Evolutionary conservation across 805 yeast genomes (phyloP).

Genomic region (Kodamaea kaohsiungensis): DNA sequence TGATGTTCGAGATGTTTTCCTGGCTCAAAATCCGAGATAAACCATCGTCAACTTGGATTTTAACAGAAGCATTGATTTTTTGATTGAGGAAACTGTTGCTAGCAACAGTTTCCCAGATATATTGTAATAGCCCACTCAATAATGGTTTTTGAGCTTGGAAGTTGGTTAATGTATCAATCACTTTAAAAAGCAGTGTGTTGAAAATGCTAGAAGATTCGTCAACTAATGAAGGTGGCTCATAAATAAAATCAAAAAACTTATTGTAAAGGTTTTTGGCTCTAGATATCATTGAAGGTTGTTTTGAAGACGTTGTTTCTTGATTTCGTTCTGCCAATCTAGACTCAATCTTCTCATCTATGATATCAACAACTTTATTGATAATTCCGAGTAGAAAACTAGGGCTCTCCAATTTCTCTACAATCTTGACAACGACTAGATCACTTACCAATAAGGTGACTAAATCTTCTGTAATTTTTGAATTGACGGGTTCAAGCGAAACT

Average conservation of each 20-base stretch:
- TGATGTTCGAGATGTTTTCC: constrained; percentile 14
- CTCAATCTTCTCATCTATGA: constrained; percentile 8
- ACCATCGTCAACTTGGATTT: background rate
- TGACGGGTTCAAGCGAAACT: constrained; percentile 18
- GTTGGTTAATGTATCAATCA: constrained; percentile 19
- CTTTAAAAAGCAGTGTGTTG: constrained; percentile 19
- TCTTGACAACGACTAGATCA: constrained; percentile 29
- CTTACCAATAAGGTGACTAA: constrained; percentile 26
- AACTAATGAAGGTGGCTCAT: background rate
- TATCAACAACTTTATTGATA: constrained; percentile 9
- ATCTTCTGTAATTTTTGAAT: constrained; percentile 26
- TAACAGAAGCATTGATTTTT: constrained; percentile 11
- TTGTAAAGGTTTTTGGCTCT: background rate
- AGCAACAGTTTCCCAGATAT: constrained; percentile 1
- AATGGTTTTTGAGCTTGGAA: constrained; percentile 21
- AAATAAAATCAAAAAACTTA: background rate
- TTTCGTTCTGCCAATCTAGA: background rate
- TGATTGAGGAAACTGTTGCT: constrained; percentile 2
- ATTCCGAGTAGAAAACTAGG: constrained; percentile 27
- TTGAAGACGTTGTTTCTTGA: background rate
- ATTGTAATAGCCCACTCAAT: constrained; percentile 12
- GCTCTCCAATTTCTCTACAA: constrained; percentile 23
- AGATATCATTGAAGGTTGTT: background rate
- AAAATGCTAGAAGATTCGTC: constrained; percentile 9
- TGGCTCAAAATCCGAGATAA: background rate